Evolutionary conservation across 1,284 basidiomycete species (phyloP).

Genomic region (Trametes pubescens): DNA sequence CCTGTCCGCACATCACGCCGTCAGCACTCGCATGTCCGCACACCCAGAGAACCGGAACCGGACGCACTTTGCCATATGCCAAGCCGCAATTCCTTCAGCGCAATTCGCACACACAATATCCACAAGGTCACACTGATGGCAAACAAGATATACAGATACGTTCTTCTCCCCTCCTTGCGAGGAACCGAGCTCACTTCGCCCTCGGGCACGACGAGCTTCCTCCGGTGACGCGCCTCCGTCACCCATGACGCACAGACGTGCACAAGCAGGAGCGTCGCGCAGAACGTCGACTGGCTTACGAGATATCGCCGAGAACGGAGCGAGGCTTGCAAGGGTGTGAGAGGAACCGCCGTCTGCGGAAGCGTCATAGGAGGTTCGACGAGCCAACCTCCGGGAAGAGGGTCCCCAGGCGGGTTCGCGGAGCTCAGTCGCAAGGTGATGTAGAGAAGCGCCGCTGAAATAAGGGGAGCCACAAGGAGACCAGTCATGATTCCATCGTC

Average conservation of each 20-base stretch:
- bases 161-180: slow-evolving; percentile 70
- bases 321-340: slow-evolving; percentile 67
- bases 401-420: slow-evolving; percentile 30
- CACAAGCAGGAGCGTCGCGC: slow-evolving; percentile 79
- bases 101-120: slow-evolving; percentile 57
- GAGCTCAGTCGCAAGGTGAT: slow-evolving; percentile 50
- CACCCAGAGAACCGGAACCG: not conserved
- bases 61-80: slow-evolving; percentile 74
- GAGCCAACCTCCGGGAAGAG: slow-evolving; percentile 71
- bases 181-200: slow-evolving; percentile 79
- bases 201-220: slow-evolving; percentile 54
- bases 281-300: slow-evolving; percentile 81
- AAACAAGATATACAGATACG: slow-evolving; percentile 71
- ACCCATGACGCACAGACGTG: slow-evolving; percentile 82
- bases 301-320: slow-evolving; percentile 77
- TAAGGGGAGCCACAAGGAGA: slow-evolving; percentile 79
- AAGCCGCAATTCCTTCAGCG: slow-evolving; percentile 51
- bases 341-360: slow-evolving; percentile 46
- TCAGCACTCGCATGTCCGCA: slow-evolving; percentile 11
- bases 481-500: slow-evolving; percentile 89
- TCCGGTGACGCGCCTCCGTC: slow-evolving; percentile 64
- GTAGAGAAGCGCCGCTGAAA: slow-evolving; percentile 72
- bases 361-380: slow-evolving; percentile 73
- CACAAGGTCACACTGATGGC: slow-evolving; percentile 58
- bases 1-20: slow-evolving; percentile 54